phyloP scores from a whole-genome alignment of 108 stramenopile genomes.

The Cyclotella choctawhatcheeana region DNA sequence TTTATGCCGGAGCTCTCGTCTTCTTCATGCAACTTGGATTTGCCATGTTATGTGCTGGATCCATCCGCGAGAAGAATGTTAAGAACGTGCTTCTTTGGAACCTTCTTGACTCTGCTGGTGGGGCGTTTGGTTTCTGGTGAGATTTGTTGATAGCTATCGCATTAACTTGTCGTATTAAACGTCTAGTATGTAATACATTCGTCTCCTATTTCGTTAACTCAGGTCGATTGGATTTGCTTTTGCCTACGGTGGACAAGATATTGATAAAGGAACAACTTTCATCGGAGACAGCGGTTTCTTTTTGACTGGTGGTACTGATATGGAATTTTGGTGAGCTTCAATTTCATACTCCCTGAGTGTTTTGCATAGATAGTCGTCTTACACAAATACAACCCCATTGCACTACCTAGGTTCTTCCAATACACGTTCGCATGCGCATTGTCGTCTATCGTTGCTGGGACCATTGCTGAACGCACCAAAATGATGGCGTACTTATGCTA shows the following conservation, averaged over 20 bases:
- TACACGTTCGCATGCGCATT: slow-evolving; percentile 60
- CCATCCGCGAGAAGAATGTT: slow-evolving; percentile 83
- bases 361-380: not conserved
- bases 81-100: slow-evolving; percentile 93
- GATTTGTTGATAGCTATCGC: not conserved
- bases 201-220: not conserved
- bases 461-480: slow-evolving; percentile 75
- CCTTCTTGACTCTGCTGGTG: slow-evolving; percentile 84
- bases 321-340: slow-evolving; percentile 41
- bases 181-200: not conserved
- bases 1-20: slow-evolving; percentile 85
- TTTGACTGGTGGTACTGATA: slow-evolving; percentile 42
- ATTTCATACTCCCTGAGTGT: not conserved
- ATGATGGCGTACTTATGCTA: slow-evolving; percentile 71
- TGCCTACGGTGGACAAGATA: slow-evolving; percentile 66
- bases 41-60: slow-evolving; percentile 90
- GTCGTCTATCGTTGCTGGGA: slow-evolving; percentile 73
- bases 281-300: slow-evolving; percentile 75
- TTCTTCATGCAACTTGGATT: slow-evolving; percentile 94
- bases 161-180: not conserved
- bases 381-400: not conserved
- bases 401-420: slow-evolving; percentile 58
- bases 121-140: slow-evolving; percentile 85
- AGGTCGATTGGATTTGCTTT: slow-evolving; percentile 78
- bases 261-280: slow-evolving; percentile 48